These are phyloP conservation scores for Ophiognomonia clavigignenti-juglandacearum DNA, from an alignment of 2,329 filamentous ascomycete genomes.

Conservation along the genomic window DNA sequence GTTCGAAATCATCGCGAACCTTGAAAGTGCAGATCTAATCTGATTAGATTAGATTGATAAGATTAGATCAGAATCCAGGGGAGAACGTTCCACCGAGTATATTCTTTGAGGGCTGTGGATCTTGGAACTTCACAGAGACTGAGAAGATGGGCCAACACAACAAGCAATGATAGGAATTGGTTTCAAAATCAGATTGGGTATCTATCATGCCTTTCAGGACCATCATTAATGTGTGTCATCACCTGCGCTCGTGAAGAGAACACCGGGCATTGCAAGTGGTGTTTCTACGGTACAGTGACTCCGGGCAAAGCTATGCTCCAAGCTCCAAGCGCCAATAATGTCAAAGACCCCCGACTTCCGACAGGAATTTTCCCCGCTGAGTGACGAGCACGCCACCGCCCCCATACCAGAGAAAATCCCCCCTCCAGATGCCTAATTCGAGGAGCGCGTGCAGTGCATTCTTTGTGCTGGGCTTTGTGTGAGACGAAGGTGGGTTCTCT, in stretches of 20 bases:
- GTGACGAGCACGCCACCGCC: conserved; percentile 12
- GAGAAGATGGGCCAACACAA: too few relatives aligned
- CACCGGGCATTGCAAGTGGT: neutral
- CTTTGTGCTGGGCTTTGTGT: neutral
- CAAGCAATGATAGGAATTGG: neutral
- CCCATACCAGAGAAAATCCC: conserved; percentile 1
- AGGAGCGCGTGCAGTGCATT: neutral
- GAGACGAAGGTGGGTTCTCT: neutral
- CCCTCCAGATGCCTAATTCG: conserved; percentile 4
- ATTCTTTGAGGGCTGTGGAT: too few relatives aligned
- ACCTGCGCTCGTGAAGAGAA: neutral
- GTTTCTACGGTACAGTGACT: too few relatives aligned
- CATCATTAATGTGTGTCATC: neutral
- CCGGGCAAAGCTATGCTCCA: neutral
- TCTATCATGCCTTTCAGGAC: neutral
- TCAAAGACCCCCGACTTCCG: neutral
- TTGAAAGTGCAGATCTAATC: too few relatives aligned
- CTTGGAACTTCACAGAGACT: too few relatives aligned
- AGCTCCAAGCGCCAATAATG: neutral
- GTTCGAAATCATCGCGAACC: too few relatives aligned
- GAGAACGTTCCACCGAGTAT: too few relatives aligned
- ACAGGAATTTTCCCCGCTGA: too few relatives aligned
- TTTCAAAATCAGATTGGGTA: neutral
- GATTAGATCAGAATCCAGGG: too few relatives aligned
- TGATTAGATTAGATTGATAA: too few relatives aligned